These are phyloP conservation scores for Ceratocystis alfenasii DNA, from an alignment of 2,329 filamentous ascomycete genomes.

Conservation along the genomic window DNA sequence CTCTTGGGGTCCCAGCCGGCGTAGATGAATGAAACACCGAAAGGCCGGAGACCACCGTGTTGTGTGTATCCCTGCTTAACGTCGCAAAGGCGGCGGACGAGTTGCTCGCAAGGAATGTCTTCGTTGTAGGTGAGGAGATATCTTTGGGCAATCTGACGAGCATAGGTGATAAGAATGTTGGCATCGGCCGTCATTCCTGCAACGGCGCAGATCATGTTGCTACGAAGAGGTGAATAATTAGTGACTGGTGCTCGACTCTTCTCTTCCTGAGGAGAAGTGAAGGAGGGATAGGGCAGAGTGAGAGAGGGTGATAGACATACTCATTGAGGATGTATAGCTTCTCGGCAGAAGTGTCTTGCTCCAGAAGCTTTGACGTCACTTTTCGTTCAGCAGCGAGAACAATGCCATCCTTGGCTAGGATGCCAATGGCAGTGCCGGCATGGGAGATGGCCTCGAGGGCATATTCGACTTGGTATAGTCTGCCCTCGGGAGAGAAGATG, in stretches of 20 bases:
- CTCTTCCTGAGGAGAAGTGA: not conserved
- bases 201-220: slow-evolving; percentile 99
- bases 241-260: not conserved
- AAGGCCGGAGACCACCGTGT: slow-evolving; percentile 93
- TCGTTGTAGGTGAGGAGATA: slow-evolving; percentile 99
- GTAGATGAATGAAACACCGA: slow-evolving; percentile 99
- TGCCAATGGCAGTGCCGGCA: slow-evolving; percentile 90
- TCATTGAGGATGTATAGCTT: slow-evolving; percentile 99
- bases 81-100: slow-evolving; percentile 91
- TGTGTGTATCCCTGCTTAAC: slow-evolving; percentile 99
- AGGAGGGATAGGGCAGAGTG: slow-evolving; percentile 6
- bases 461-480: slow-evolving; percentile 98
- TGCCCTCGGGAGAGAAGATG: slow-evolving; percentile 98
- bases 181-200: slow-evolving; percentile 98
- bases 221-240: slow-evolving; percentile 30
- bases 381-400: slow-evolving; percentile 96
- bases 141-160: slow-evolving; percentile 87
- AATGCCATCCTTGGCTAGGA: slow-evolving; percentile 95
- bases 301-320: slow-evolving; percentile 41
- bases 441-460: slow-evolving; percentile 97
- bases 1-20: slow-evolving; percentile 92
- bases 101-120: slow-evolving; percentile 98
- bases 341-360: slow-evolving; percentile 98
- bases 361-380: slow-evolving; percentile 96
- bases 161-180: slow-evolving; percentile 99